Conservation (phyloP, 331 rosid species). For the Pyrus hybrid region DNA sequence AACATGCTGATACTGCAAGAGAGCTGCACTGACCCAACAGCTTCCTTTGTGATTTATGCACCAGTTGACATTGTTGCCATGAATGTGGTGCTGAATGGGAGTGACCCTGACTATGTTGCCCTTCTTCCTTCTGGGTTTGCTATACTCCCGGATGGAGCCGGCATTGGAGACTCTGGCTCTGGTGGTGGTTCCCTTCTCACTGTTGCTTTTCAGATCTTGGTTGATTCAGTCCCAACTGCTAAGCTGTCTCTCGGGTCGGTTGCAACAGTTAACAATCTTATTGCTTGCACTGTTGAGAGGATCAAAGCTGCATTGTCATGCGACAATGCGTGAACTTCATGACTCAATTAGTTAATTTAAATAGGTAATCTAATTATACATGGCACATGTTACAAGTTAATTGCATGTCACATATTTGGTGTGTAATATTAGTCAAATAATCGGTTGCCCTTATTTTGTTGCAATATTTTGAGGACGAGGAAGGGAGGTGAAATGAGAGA, state of each 20-base stretch:
- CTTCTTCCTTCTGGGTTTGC: slow-evolving; percentile 98
- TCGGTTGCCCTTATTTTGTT: not conserved
- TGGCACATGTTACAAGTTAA: not conserved
- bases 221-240: slow-evolving; percentile 86
- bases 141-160: slow-evolving; percentile 66
- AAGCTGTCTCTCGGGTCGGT: slow-evolving; percentile 93
- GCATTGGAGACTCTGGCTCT: slow-evolving; percentile 29
- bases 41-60: slow-evolving; percentile 77
- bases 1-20: slow-evolving; percentile 93
- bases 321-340: slow-evolving; percentile 24
- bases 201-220: slow-evolving; percentile 93
- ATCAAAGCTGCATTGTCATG: slow-evolving; percentile 72
- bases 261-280: slow-evolving; percentile 87
- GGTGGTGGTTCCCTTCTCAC: slow-evolving; percentile 89
- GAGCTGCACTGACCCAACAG: slow-evolving; percentile 78
- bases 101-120: slow-evolving; percentile 92
- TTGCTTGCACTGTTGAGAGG: slow-evolving; percentile 91
- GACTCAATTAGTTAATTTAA: not conserved
- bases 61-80: slow-evolving; percentile 87
- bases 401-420: too few relatives aligned
- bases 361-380: not conserved
- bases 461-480: slow-evolving; percentile 23
- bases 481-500: not conserved
- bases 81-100: slow-evolving; percentile 86
- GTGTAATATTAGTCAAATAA: not conserved